Evolutionary conservation across 768 basidiomycete genomes (phyloP), one percentile per base, ranked within the genome.

Genomic region (Boletus sensibilis): DNA sequence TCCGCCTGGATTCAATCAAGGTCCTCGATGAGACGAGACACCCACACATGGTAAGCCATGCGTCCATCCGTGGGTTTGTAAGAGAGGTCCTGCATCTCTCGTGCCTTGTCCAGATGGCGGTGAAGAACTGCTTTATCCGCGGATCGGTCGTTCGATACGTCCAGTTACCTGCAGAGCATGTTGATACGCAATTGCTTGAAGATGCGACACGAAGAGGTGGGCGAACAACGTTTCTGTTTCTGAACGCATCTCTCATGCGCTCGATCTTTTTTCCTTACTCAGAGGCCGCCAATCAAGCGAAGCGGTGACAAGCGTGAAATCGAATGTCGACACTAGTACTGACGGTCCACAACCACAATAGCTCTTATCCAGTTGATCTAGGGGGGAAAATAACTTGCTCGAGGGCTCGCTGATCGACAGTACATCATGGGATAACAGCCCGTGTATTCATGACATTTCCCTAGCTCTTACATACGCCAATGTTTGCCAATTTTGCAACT

Each of bases 111-210:
- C 64, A 98, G 96, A 94, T 98, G 87, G 94, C 96, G 0, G 94
- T 99, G 41, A 96, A 95, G 78, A 98, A 98, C 73, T 97, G 94
- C 72, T 99, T 99, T 70, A 99, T 99, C 65, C 88, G 97, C 41
- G 97, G 97, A 60, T 96, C 94, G 18, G 97, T 98, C 14, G 95
- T 99, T 50, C 89, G 97, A 62, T 99, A 99, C 67, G 97, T 98
- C 20, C 92, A 96, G 69, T 79, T 99, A 53, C 93, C 94, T 3
- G 85, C 92, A 25, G 88, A 91, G 60, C 90, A 90, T 58, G 93
- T 99, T 56, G 97, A 99, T 72, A 97, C 94, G 2, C 94, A 95
- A 63, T 74, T 98, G 50, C 72, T 99, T 39, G 96, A 99, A 74
- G 96, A 99, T 71, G 96, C 96, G 31, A 98, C 96, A 35, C 79